Percentiles rank a stretch among this genome's conserved stretches.
These are phyloP conservation scores for Pseudonectria buxi DNA, from an alignment of 2,329 filamentous ascomycete species.

Conservation along the genomic window DNA sequence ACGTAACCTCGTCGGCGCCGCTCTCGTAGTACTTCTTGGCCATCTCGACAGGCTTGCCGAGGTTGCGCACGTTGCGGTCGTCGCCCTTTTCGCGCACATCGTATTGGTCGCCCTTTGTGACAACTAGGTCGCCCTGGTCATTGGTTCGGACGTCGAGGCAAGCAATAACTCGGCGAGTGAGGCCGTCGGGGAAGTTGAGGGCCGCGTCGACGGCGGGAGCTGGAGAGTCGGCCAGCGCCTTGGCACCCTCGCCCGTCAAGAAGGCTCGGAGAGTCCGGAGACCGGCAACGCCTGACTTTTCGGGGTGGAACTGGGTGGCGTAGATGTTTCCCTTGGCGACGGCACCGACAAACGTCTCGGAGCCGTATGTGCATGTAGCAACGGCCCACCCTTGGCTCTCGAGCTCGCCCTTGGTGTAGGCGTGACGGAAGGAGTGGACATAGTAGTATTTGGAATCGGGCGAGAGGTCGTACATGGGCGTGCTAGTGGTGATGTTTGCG, in stretches of 20 bases:
- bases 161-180: conserved; percentile 91
- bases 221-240: conserved; percentile 35
- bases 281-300: conserved; percentile 90
- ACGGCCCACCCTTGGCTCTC: conserved; percentile 83
- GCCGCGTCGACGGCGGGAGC: conserved; percentile 11
- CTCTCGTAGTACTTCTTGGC: conserved; percentile 91
- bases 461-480: conserved; percentile 66
- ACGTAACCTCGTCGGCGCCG: conserved; percentile 93
- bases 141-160: conserved; percentile 95
- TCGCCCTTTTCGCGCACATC: conserved; percentile 85
- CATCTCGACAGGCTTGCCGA: conserved; percentile 95
- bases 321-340: conserved; percentile 80
- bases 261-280: conserved; percentile 80
- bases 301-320: conserved; percentile 94
- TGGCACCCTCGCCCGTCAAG: conserved; percentile 60
- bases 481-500: conserved; percentile 55
- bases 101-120: conserved; percentile 98
- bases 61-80: conserved; percentile 67
- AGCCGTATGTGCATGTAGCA: conserved; percentile 82
- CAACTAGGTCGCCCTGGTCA: conserved; percentile 88
- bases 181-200: conserved; percentile 47
- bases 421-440: conserved; percentile 87
- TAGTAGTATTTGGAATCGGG: conserved; percentile 96
- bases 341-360: conserved; percentile 86
- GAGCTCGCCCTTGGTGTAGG: conserved; percentile 65